Evolutionary conservation across 2,329 filamentous ascomycete genomes (phyloP), one percentile per base, ranked within the genome.

Genomic region (Cladophialophora bantiana): DNA sequence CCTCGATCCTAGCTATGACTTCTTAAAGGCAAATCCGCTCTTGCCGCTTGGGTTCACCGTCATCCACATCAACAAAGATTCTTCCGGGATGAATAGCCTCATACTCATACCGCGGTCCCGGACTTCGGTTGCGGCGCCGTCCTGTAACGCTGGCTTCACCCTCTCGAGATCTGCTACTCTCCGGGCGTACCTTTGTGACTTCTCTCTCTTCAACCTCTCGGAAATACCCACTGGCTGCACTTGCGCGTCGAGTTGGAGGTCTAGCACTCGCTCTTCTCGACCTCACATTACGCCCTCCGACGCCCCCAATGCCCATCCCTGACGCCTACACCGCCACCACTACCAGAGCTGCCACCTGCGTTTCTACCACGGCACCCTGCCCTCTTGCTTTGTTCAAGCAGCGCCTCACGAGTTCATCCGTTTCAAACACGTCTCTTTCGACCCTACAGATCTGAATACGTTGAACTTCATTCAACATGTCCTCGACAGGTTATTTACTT

Each of bases 391-490:
- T 59, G 34, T 50, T 50, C 31, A 68, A 58, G 26, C 64, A 67
- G 13, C 66, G 61, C 60, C 64, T 72, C 7, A 71, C 63, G 10
- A 73, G 59, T 40, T 67, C 68, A 26, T 70, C 65, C 3, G 60
- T 60, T 48, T 73, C 71, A 38, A 68, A 69, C 9, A 64, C 57
- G 18, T 72, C 68, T 52, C 67, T 54, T 48, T 73, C 70, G 13
- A 73, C 71, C 38, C 71, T 65, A 32, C 69, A 64, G 35, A 73
- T 72, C 56, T 71, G 71, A 12, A 73, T 54, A 20, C 71, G 60
- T 45, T 70, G 70, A 13, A 73, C 65, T 36, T 66, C 67, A 48
- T 67, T 52, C 15, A 68, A 52, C 68, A 73, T 62, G 12, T 48
- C 40, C 3, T 59, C 52, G 2, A 72, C 61, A n/a, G 66, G 32